Conservation (phyloP, 1,139 yeast genomes). For the Blastobotrys ciferrii region DNA sequence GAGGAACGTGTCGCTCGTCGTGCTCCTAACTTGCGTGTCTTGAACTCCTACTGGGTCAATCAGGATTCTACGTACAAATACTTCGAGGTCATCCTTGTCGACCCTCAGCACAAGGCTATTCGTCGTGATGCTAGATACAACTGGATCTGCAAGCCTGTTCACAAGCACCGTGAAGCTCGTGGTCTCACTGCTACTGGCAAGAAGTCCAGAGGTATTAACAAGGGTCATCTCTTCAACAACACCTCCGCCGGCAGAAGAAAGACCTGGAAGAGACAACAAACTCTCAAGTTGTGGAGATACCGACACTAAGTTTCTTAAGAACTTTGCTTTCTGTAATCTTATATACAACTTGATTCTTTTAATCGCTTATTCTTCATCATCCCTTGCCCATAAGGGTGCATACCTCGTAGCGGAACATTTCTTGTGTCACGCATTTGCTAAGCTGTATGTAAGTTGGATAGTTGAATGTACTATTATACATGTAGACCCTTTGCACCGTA, state of each 20-base stretch:
- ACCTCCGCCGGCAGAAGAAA: constrained; percentile 97
- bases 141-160: constrained; percentile 99
- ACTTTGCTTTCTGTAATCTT: constrained; percentile 4
- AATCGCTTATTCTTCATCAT: neutral
- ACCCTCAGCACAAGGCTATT: constrained; percentile 98
- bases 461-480: too few species aligned
- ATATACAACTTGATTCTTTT: constrained; percentile 36
- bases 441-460: too few species aligned
- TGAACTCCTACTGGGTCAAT: constrained; percentile 99
- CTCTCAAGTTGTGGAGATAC: constrained; percentile 99
- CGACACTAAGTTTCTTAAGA: constrained; percentile 42
- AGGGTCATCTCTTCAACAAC: constrained; percentile 99
- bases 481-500: too few species aligned
- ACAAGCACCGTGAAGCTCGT: constrained; percentile 99
- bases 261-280: constrained; percentile 99
- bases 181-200: constrained; percentile 98
- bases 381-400: too few species aligned
- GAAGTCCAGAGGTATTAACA: constrained; percentile 99
- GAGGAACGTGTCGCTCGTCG: constrained; percentile 99
- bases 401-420: too few species aligned
- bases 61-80: constrained; percentile 99
- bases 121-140: constrained; percentile 98
- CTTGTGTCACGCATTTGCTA: too few species aligned
- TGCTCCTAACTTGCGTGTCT: constrained; percentile 97
- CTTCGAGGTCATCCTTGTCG: constrained; percentile 95